A percentile compares a stretch with the other conserved stretches of the same genome.
These are phyloP conservation scores for Colletotrichum echinochloae DNA, from an alignment of 2,329 filamentous ascomycete genomes.

Conservation along the genomic window DNA sequence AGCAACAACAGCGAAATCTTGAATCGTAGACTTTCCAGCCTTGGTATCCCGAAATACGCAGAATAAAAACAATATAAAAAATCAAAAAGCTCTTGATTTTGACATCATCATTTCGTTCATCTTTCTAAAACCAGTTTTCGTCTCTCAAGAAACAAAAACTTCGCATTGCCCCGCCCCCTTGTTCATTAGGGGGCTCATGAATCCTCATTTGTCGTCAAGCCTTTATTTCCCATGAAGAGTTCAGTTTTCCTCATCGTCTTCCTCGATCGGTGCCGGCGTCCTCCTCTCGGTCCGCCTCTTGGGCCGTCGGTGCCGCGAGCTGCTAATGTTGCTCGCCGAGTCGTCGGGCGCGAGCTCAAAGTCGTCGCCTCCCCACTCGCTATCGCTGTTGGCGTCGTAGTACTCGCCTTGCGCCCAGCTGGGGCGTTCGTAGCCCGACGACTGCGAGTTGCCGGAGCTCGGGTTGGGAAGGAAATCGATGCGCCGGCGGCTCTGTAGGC, in stretches of 20 bases:
- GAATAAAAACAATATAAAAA: not conserved
- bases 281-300: conserved; percentile 76
- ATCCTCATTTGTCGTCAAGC: conserved; percentile 19
- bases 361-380: conserved; percentile 69
- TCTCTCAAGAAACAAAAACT: not conserved
- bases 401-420: conserved; percentile 60
- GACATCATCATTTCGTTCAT: conserved; percentile 16
- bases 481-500: conserved; percentile 68
- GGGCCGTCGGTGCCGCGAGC: conserved; percentile 73
- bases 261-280: conserved; percentile 79
- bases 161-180: not conserved
- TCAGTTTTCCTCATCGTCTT: conserved; percentile 73
- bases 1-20: not conserved
- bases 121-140: conserved; percentile 1
- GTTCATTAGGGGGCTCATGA: not conserved
- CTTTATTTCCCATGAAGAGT: conserved; percentile 3
- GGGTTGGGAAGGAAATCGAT: conserved; percentile 66
- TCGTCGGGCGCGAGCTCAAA: conserved; percentile 80
- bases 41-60: conserved; percentile 19
- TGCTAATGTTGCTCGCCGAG: conserved; percentile 83
- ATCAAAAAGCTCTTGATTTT: conserved; percentile 10
- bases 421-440: conserved; percentile 60
- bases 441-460: conserved; percentile 60
- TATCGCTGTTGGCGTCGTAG: conserved; percentile 65
- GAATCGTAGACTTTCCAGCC: conserved; percentile 3